Percentiles rank a stretch among this genome's conserved stretches.
These are phyloP conservation scores for Erysimum pusillum DNA, from an alignment of 441 rosid species.

Conservation along the genomic window DNA sequence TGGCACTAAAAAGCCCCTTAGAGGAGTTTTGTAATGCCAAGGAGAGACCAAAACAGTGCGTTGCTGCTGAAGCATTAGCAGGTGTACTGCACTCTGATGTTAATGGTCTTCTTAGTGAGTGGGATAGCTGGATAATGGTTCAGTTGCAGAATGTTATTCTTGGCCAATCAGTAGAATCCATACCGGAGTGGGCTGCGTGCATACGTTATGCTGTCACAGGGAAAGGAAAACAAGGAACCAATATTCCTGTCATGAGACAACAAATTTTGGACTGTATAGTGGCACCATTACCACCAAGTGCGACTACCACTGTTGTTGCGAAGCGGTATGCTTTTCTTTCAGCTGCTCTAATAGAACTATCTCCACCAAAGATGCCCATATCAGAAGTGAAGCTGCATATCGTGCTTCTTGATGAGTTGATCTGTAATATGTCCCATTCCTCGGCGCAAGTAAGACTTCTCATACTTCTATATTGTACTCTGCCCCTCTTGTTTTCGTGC, in stretches of 20 bases:
- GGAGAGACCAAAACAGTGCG: constrained; percentile 99
- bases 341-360: constrained; percentile 90
- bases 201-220: constrained; percentile 99
- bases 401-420: constrained; percentile 80
- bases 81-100: constrained; percentile 96
- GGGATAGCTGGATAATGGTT: constrained; percentile 96
- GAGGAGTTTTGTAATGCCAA: constrained; percentile 91
- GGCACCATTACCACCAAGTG: constrained; percentile 82
- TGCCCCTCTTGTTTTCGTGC: constrained; percentile 19
- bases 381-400: constrained; percentile 80
- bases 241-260: constrained; percentile 83
- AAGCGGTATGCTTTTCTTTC: constrained; percentile 97
- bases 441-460: constrained; percentile 91
- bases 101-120: constrained; percentile 78
- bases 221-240: constrained; percentile 92
- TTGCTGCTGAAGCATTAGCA: constrained; percentile 99
- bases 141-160: constrained; percentile 88
- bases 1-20: constrained; percentile 74
- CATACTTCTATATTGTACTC: constrained; percentile 16
- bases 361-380: constrained; percentile 87
- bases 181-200: constrained; percentile 99
- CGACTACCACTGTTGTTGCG: constrained; percentile 87
- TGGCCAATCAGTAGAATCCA: constrained; percentile 93
- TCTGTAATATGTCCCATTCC: constrained; percentile 92
- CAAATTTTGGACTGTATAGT: constrained; percentile 86